These are phyloP conservation scores for Berkeleyomyces basicola DNA, from an alignment of 2,329 filamentous ascomycete species.

Conservation along the genomic window DNA sequence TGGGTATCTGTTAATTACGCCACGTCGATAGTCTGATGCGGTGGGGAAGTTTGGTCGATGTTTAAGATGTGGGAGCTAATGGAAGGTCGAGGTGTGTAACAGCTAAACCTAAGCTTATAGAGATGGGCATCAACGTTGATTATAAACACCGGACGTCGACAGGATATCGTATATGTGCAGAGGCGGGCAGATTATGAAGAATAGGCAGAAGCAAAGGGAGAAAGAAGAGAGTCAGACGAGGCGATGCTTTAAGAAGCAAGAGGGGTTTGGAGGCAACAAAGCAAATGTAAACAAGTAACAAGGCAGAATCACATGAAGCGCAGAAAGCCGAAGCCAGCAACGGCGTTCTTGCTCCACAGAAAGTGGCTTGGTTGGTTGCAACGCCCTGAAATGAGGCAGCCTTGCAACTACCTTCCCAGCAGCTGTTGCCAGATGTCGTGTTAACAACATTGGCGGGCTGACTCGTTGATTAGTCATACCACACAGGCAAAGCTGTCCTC, in stretches of 20 bases:
- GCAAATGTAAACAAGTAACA: background rate
- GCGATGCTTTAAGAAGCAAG: too few species aligned
- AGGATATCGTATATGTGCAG: background rate
- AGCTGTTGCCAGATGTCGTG: background rate
- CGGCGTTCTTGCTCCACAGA: background rate
- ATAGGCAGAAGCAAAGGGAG: background rate
- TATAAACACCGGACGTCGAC: background rate
- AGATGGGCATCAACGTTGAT: background rate
- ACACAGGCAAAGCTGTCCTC: conserved; percentile 1
- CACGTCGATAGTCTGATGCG: background rate
- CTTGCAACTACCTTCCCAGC: background rate
- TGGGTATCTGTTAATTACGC: background rate
- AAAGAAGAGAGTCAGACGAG: background rate
- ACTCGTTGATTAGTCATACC: background rate
- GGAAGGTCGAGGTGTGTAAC: background rate
- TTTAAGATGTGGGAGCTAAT: background rate
- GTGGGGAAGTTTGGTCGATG: background rate
- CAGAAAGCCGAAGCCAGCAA: background rate
- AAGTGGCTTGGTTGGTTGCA: background rate
- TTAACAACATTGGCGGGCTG: background rate
- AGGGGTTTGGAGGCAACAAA: background rate
- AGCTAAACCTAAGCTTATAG: background rate
- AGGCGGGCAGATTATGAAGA: background rate
- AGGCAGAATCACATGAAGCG: background rate
- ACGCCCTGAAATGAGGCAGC: background rate